A percentile compares a stretch with the other conserved stretches of the same genome.
phyloP scores from a whole-genome alignment of 345 rosid genomes.

The Hypericum androsaemum region DNA sequence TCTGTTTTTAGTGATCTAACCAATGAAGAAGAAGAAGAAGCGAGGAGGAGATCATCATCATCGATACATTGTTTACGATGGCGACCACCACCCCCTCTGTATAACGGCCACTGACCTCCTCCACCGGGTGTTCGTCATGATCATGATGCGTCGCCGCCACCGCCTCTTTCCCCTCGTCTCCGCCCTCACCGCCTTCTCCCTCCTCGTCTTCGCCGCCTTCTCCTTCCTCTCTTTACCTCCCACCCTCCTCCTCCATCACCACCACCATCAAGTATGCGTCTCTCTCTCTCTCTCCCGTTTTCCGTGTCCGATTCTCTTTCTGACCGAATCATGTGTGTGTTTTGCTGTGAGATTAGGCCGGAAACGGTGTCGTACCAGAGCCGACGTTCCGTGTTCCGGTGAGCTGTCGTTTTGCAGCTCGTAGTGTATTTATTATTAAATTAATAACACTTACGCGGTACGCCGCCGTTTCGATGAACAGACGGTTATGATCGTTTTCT shows the following conservation, averaged over 20 bases:
- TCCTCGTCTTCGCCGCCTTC: conserved; percentile 39
- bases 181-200: conserved; percentile 44
- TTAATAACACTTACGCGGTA: no score
- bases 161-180: conserved; percentile 49
- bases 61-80: conserved; percentile 13
- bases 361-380: conserved; percentile 13
- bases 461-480: no score
- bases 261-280: conserved; percentile 9
- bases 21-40: conserved; percentile 21
- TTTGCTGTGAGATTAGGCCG: conserved; percentile 17
- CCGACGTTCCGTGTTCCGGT: conserved; percentile 51
- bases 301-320: not conserved
- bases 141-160: conserved; percentile 42
- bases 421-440: no score
- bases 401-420: conserved; percentile 1
- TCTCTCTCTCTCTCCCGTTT: not conserved
- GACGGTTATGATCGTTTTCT: conserved; percentile 1
- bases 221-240: conserved; percentile 44
- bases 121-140: conserved; percentile 6
- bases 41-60: no score
- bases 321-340: not conserved
- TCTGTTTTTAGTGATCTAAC: no score
- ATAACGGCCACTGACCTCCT: conserved; percentile 19
- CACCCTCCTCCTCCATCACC: conserved; percentile 18
- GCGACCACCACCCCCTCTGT: conserved; percentile 1